Percentiles rank a stretch among this genome's conserved stretches.
Conservation (phyloP, 495 filamentous ascomycete genomes). For the Penicillium flavigenum region DNA sequence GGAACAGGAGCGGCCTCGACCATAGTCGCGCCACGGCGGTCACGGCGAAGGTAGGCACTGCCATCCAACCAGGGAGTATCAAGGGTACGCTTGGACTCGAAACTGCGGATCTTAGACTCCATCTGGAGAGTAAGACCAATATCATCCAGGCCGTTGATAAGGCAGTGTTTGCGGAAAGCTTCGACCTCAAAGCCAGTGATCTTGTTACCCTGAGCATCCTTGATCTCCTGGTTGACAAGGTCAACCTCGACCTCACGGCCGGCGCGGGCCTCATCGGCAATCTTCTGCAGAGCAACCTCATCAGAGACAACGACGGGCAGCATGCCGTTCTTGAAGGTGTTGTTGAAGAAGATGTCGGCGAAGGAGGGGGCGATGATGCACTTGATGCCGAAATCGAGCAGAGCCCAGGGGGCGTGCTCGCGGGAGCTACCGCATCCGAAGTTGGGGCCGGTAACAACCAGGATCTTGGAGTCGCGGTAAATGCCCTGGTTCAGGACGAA, state of each 20-base stretch:
- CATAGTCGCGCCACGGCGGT: conserved; percentile 61
- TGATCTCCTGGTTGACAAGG: conserved; percentile 81
- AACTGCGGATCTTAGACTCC: conserved; percentile 81
- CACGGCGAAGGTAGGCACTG: conserved; percentile 74
- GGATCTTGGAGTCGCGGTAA: conserved; percentile 81
- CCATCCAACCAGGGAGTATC: conserved; percentile 95
- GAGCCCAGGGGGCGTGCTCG: conserved; percentile 96
- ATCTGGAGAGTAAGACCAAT: conserved; percentile 93
- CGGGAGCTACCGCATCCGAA: conserved; percentile 93
- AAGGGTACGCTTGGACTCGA: conserved; percentile 71
- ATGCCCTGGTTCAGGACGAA: conserved; percentile 91
- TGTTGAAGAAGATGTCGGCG: conserved; percentile 99
- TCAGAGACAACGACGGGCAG: conserved; percentile 78
- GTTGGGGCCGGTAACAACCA: conserved; percentile 90
- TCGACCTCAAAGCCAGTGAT: conserved; percentile 83
- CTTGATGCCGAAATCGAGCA: conserved; percentile 94
- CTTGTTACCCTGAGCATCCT: conserved; percentile 66
- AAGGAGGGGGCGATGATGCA: conserved; percentile 90
- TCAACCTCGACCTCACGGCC: conserved; percentile 90
- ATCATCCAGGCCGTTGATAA: conserved; percentile 93
- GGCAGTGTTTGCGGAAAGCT: conserved; percentile 87
- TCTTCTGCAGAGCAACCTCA: conserved; percentile 59
- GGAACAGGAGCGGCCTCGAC: conserved; percentile 84
- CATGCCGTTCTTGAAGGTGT: conserved; percentile 99
- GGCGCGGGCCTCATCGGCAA: conserved; percentile 77